Evolutionary conservation across 2,329 filamentous ascomycete genomes (phyloP).

Genomic region (Xylariaceae sp.): DNA sequence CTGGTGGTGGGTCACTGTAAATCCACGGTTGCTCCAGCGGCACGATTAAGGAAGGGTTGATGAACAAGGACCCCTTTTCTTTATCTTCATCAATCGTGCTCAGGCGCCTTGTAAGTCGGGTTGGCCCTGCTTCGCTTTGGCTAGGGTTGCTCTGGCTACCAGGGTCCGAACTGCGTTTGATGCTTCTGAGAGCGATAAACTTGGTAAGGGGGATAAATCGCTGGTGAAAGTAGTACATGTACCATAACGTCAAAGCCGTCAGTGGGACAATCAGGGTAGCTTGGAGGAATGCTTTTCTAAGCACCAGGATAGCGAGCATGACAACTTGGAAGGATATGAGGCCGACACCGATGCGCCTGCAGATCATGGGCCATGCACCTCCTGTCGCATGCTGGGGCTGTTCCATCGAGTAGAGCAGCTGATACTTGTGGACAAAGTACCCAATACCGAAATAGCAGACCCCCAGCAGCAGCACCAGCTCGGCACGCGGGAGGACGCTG

Average conservation of each 20-base stretch:
- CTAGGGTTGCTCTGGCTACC: slow-evolving; percentile 41
- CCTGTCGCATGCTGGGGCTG: slow-evolving; percentile 92
- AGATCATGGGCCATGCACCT: slow-evolving; percentile 93
- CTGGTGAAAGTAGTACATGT: slow-evolving; percentile 71
- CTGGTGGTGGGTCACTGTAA: slow-evolving; percentile 49
- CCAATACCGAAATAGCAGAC: slow-evolving; percentile 78
- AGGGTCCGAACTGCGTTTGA: slow-evolving; percentile 58
- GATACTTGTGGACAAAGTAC: slow-evolving; percentile 92
- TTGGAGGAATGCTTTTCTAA: slow-evolving; percentile 66
- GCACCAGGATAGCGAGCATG: slow-evolving; percentile 78
- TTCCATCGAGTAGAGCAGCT: slow-evolving; percentile 96
- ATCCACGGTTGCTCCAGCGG: slow-evolving; percentile 71
- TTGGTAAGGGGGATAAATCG: slow-evolving; percentile 85
- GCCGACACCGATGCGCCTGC: slow-evolving; percentile 81
- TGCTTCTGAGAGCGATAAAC: slow-evolving; percentile 86
- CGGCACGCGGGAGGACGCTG: slow-evolving; percentile 76
- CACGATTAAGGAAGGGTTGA: slow-evolving; percentile 68
- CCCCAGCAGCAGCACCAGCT: slow-evolving; percentile 75
- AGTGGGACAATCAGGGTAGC: slow-evolving; percentile 72
- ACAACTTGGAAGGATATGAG: slow-evolving; percentile 85
- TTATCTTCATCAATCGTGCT: slow-evolving; percentile 68
- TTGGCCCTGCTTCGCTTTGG: slow-evolving; percentile 32
- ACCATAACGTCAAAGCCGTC: slow-evolving; percentile 78
- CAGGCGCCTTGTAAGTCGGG: slow-evolving; percentile 43
- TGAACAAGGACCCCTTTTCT: slow-evolving; percentile 64